Percentiles rank a stretch among this genome's conserved stretches.
Evolutionary conservation across 768 basidiomycete species (phyloP).

Genomic region (Lactarius trivialis): DNA sequence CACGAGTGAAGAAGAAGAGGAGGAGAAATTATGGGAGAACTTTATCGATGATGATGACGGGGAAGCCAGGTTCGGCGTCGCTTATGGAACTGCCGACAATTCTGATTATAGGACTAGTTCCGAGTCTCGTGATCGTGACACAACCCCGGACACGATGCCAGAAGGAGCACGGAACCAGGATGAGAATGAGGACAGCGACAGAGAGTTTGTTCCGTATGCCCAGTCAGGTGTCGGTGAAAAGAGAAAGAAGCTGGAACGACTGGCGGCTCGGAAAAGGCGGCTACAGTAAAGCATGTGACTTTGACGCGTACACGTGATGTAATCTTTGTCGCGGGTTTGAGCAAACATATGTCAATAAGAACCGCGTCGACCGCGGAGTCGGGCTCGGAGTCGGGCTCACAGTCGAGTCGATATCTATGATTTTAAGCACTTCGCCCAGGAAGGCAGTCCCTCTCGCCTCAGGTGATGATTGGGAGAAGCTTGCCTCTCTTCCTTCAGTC

Average conservation of each 20-base stretch:
- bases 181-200: not conserved
- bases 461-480: constrained; percentile 52
- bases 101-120: not conserved
- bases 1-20: constrained; percentile 40
- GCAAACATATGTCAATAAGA: constrained; percentile 19
- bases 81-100: not conserved
- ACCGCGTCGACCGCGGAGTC: not conserved
- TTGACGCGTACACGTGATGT: constrained; percentile 20
- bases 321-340: constrained; percentile 3
- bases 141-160: not conserved
- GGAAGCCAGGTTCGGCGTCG: constrained; percentile 8
- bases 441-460: constrained; percentile 68
- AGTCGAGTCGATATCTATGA: constrained; percentile 37
- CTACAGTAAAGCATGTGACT: constrained; percentile 6
- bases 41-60: constrained; percentile 29
- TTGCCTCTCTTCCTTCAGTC: constrained; percentile 32
- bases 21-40: constrained; percentile 28
- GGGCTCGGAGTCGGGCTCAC: not conserved
- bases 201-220: not conserved
- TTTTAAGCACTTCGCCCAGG: constrained; percentile 61
- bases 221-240: constrained; percentile 4
- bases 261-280: constrained; percentile 8
- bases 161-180: not conserved
- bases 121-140: not conserved
- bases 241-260: constrained; percentile 8